Conservation (phyloP, 176 grass and related monocot species). For the bread wheat (Triticum aestivum) region IWGSC_CS_RefSeq_v2.1 NC_057796.1:288097261-288097760, state of each 20-base stretch:
- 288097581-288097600: slow-evolving; percentile 86
- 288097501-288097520: slow-evolving; percentile 70
- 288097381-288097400: slow-evolving; percentile 33
- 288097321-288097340: slow-evolving; percentile 78
- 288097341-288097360: slow-evolving; percentile 71
- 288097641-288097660: slow-evolving; percentile 87
- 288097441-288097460: slow-evolving; percentile 2
- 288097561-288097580: slow-evolving; percentile 87
- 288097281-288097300: slow-evolving; percentile 16
- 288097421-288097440: slow-evolving; percentile 1
- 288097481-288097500: slow-evolving; percentile 60
- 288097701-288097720: slow-evolving; percentile 68
- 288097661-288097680: slow-evolving; percentile 78
- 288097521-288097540: slow-evolving; percentile 78
- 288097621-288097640: slow-evolving; percentile 83
- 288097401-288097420: background rate
- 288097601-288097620: slow-evolving; percentile 97
- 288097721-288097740: slow-evolving; percentile 94
- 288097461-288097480: slow-evolving; percentile 60
- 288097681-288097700: slow-evolving; percentile 85
- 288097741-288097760: slow-evolving; percentile 88
- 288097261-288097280: slow-evolving; percentile 20
- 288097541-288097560: slow-evolving; percentile 82
- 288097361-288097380: slow-evolving; percentile 69
- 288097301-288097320: slow-evolving; percentile 51